phyloP scores from a whole-genome alignment of 1,139 yeast species.

The Ogataea hybrid region DNA sequence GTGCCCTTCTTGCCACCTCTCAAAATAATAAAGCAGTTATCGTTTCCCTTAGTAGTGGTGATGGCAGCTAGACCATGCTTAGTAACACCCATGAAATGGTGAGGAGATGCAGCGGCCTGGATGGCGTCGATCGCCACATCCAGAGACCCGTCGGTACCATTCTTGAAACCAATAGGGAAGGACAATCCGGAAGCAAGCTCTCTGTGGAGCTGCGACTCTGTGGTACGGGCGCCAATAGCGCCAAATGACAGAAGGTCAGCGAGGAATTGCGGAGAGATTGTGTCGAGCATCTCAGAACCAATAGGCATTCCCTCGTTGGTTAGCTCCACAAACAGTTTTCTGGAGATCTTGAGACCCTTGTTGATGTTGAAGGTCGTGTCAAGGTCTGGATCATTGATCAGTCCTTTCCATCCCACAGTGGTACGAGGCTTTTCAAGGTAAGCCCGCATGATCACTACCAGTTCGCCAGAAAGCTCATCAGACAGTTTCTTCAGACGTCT shows the following conservation, averaged over 20 bases:
- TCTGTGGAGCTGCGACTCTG: slow-evolving; percentile 97
- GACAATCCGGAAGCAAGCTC: slow-evolving; percentile 95
- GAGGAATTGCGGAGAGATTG: slow-evolving; percentile 96
- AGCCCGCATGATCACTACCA: slow-evolving; percentile 92
- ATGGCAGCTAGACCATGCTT: slow-evolving; percentile 97
- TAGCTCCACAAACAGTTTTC: slow-evolving; percentile 82
- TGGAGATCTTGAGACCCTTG: slow-evolving; percentile 86
- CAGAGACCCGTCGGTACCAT: slow-evolving; percentile 95
- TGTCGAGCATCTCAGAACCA: slow-evolving; percentile 97
- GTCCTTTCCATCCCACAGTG: slow-evolving; percentile 99
- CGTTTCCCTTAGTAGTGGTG: slow-evolving; percentile 92
- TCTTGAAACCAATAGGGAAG: slow-evolving; percentile 98
- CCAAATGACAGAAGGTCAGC: slow-evolving; percentile 91
- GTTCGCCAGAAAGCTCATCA: slow-evolving; percentile 68
- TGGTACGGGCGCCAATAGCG: slow-evolving; percentile 98
- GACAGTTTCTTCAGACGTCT: slow-evolving; percentile 61
- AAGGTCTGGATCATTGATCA: slow-evolving; percentile 94
- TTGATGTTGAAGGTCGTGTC: slow-evolving; percentile 92
- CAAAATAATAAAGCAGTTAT: slow-evolving; percentile 82
- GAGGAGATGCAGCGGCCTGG: slow-evolving; percentile 87
- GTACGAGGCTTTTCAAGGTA: slow-evolving; percentile 98
- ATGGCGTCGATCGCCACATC: slow-evolving; percentile 95
- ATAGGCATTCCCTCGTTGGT: slow-evolving; percentile 81
- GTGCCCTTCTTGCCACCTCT: slow-evolving; percentile 97
- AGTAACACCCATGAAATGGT: slow-evolving; percentile 96